Percentiles rank a stretch among this genome's conserved stretches.
These are phyloP conservation scores for Chlorella sp. DNA, from an alignment of 139 green algal species.

Conservation along the genomic window DNA sequence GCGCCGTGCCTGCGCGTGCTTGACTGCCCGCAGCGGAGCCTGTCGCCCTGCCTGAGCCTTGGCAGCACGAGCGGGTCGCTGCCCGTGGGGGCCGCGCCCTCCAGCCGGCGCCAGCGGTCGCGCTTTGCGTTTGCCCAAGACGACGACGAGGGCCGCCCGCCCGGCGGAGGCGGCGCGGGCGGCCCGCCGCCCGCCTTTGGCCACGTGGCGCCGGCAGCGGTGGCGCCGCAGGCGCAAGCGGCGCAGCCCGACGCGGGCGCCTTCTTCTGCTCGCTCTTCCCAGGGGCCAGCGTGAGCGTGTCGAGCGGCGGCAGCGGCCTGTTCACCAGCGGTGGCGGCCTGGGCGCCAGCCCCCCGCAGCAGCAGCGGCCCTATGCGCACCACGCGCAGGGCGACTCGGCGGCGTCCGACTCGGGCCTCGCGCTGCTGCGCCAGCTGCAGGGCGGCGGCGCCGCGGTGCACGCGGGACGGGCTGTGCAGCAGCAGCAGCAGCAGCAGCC, in stretches of 20 bases:
- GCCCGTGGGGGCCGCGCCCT: too few species aligned
- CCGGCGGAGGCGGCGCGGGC: background rate
- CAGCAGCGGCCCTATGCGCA: background rate
- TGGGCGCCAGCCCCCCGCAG: background rate
- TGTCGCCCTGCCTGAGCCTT: conserved; percentile 4
- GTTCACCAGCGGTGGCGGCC: conserved; percentile 7
- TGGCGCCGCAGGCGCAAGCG: background rate
- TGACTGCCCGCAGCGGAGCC: too few species aligned
- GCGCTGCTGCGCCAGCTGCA: conserved; percentile 48
- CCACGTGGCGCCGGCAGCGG: background rate
- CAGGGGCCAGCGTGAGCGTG: conserved; percentile 29
- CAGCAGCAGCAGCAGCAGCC: conserved; percentile 27
- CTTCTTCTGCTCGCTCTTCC: conserved; percentile 44
- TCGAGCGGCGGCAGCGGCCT: conserved; percentile 4
- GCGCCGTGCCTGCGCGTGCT: too few species aligned
- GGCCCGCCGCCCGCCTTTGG: background rate
- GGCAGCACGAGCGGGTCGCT: background rate
- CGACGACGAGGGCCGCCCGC: conserved; percentile 19
- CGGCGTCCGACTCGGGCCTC: conserved; percentile 15
- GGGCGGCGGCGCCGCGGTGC: background rate
- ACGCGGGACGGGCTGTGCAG: background rate
- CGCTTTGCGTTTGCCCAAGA: conserved; percentile 47
- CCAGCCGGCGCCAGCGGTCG: conserved; percentile 28
- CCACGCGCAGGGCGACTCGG: background rate
- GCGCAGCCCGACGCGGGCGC: conserved; percentile 23